These are phyloP conservation scores for Dactylonectria macrodidyma DNA, from an alignment of 2,329 filamentous ascomycete genomes.

Conservation along the genomic window DNA sequence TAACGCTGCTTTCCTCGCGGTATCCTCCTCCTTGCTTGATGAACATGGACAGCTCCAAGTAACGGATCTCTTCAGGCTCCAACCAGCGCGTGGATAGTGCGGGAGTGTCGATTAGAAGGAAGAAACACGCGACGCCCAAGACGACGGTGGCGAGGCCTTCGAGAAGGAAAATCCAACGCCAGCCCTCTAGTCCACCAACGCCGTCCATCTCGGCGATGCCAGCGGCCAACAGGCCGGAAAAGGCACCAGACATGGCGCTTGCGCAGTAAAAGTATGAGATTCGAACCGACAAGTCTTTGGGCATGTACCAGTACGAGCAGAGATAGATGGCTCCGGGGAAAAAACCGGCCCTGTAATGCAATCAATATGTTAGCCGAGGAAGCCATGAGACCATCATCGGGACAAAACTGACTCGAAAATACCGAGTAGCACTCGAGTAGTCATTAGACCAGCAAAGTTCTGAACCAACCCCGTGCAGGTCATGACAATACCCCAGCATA, in stretches of 20 bases:
- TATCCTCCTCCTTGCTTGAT: conserved; percentile 52
- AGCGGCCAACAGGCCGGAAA: conserved; percentile 78
- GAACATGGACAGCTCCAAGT: conserved; percentile 48
- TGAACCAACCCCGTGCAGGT: conserved; percentile 73
- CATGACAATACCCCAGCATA: conserved; percentile 77
- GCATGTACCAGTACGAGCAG: conserved; percentile 83
- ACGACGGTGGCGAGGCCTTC: conserved; percentile 53
- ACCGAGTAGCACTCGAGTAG: conserved; percentile 76
- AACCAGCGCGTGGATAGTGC: conserved; percentile 54
- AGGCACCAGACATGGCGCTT: conserved; percentile 81
- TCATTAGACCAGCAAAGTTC: conserved; percentile 72
- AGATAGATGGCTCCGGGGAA: conserved; percentile 83
- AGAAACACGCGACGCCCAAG: conserved; percentile 56
- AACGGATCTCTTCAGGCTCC: conserved; percentile 43
- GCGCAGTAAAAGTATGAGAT: conserved; percentile 85
- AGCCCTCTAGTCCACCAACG: conserved; percentile 60
- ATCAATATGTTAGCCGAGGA: conserved; percentile 3
- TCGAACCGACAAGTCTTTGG: conserved; percentile 80
- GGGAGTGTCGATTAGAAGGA: conserved; percentile 62
- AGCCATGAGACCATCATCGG: neutral
- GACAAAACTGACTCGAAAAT: conserved; percentile 66
- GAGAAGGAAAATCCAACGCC: conserved; percentile 49
- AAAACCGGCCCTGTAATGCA: conserved; percentile 66
- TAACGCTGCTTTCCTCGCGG: conserved; percentile 37
- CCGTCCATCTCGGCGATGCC: conserved; percentile 78